Evolutionary conservation across 2,329 filamentous ascomycete genomes (phyloP), one percentile per base, ranked within the genome.

Genomic region (Talaromyces verruculosus): DNA sequence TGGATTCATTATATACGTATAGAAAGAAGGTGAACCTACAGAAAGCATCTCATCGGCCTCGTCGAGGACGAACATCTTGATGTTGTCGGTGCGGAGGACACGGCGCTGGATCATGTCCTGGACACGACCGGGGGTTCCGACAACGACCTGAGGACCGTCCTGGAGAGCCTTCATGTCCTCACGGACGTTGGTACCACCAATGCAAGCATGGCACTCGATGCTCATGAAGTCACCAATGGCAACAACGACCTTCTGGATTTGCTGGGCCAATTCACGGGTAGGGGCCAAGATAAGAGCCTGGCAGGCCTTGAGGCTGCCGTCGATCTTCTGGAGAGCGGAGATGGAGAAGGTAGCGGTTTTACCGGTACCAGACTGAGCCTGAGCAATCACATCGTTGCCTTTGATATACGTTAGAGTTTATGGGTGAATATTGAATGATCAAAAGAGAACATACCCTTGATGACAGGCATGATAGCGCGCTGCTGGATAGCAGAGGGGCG

Each of bases 291-390:
- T 97, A 71, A 99, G 88, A 71, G 95, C 96, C 89, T 99, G 95
- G 88, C 92, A 97, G 78, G 91, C 89, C 90, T 97, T 97, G 81
- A 98, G 81, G 81, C 88, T 89, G 79, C 91, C 87, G 85, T 99
- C 95, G 83, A 99, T 91, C 89, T 97, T 97, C 88, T 99, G 95
- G 73, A 99, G 91, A 75, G 95, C 92, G 76, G 93, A 97, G 84
- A 99, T 96, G 77, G 95, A 98, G 89, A 99, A 99, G 74, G 95
- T 99, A 75, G 95, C 95, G 74, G 95, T 99, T 89, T 99, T 99
- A 85, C 95, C 95, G 81, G 95, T 99, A 87, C 95, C 95, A 75
- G 95, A 99, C 87, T 99, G 95, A 77, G 95, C 95, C 87, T 99
- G 95, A 72, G 96, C 95, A 81, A 99, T 99, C 78, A 99, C 95